These are phyloP conservation scores for Microdochium nivale DNA, from an alignment of 2,329 filamentous ascomycete species.

Conservation along the genomic window DNA sequence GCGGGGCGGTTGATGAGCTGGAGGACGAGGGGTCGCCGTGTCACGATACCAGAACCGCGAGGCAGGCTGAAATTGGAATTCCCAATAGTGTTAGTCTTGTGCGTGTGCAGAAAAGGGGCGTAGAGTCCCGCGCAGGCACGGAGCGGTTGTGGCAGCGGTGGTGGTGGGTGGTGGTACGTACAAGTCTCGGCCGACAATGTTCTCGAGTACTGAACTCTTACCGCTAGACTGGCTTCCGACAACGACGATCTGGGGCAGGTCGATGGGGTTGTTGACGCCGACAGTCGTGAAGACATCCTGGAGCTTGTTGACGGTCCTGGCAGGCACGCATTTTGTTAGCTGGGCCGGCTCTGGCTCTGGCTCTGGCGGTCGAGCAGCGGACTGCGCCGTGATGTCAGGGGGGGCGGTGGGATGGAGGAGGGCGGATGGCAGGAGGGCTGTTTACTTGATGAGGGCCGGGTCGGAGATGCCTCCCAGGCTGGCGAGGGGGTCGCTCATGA, in stretches of 20 bases:
- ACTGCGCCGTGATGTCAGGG: constrained; percentile 12
- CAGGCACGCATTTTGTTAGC: constrained; percentile 18
- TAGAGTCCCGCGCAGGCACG: constrained; percentile 1
- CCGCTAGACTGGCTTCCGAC: constrained; percentile 98
- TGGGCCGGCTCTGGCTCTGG: not conserved
- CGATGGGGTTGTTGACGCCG: constrained; percentile 98
- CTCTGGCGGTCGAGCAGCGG: constrained; percentile 6
- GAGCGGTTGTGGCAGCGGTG: too few relatives aligned
- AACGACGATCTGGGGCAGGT: constrained; percentile 95
- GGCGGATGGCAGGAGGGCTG: constrained; percentile 9
- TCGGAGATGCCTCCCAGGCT: constrained; percentile 54
- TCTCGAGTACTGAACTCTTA: constrained; percentile 98
- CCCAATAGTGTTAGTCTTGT: constrained; percentile 8
- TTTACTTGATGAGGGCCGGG: constrained; percentile 57
- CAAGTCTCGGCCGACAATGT: constrained; percentile 98
- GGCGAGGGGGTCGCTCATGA: constrained; percentile 24
- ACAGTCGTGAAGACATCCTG: constrained; percentile 99
- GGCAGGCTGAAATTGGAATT: constrained; percentile 58
- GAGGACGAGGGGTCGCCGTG: constrained; percentile 87
- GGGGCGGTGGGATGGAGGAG: constrained; percentile 7
- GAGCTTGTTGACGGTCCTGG: constrained; percentile 89
- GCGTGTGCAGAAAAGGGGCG: constrained; percentile 7
- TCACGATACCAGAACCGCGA: constrained; percentile 95
- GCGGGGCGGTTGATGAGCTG: constrained; percentile 91
- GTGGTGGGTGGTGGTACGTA: constrained; percentile 44